Base-by-base conservation (phyloP, 2,329 filamentous ascomycete species). In the Torrubiella hemipterigena region DNA sequence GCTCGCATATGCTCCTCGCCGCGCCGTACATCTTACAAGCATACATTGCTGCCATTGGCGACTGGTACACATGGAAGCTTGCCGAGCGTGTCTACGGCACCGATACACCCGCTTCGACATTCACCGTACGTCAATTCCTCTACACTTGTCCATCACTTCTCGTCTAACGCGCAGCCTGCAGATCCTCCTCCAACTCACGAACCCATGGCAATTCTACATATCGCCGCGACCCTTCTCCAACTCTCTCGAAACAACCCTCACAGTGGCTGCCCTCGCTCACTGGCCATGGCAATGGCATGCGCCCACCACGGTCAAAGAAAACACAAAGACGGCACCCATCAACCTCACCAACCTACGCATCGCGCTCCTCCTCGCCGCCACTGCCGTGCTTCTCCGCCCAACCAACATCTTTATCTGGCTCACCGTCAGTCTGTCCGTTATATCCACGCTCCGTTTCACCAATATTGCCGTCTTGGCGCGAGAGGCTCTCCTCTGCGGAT, bases 171-270 rank as follows among this genome's bases (percentile, higher is more conserved):
- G 13, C 18, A 10, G 4, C 17, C 5, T 11, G n/a, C 30, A 58
- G 55, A 48, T 59, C 12, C 49, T 57, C 33, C 48, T 58, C 19
- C 49, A 56, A 22, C 44, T 56, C 17, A 46, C 51, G 34, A 58
- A 44, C 32, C 52, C 91, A 6, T 98, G 91, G 86, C 85, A 95
- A 53, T 96, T 84, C 83, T 96, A 91, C 56, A 91, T 81, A 57
- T 91, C 86, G 2, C 89, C 86, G 0, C 73, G 91, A 28, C 94
- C 91, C 1, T 80, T 98, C 48, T 95, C 89, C 33, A 98, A 98
- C 58, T 91, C 79, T 31, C 63, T 96, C 5, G 91, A 98, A 62
- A 85, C 81, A n/a, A 82, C 81, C 1, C 59, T 98, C 43, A 95
- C 89, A 5, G 65, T 81, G 36, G 66, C 75, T 45, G 89, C 86